These are phyloP conservation scores for Neurospora hispaniola DNA, from an alignment of 495 filamentous ascomycete species.

Conservation along the genomic window DNA sequence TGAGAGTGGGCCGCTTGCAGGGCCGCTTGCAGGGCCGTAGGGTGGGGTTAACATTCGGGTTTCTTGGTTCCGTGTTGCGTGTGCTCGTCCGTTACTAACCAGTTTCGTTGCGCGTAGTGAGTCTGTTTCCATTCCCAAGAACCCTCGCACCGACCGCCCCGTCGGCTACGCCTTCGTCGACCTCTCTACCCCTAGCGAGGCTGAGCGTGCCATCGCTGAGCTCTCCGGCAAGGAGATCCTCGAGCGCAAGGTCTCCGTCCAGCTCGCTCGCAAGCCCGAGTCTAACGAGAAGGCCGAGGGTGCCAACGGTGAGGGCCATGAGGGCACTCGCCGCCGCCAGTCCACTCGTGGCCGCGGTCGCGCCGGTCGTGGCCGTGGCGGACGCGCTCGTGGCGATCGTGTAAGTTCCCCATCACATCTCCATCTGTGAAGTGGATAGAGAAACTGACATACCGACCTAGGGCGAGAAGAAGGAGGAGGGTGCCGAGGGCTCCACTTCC, in stretches of 20 bases:
- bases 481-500: conserved; percentile 37
- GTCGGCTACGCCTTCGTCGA: conserved; percentile 99
- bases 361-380: conserved; percentile 60
- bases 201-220: conserved; percentile 84
- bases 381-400: conserved; percentile 67
- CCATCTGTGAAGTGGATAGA: neutral
- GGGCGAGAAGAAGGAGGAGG: conserved; percentile 41
- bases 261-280: conserved; percentile 96
- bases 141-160: conserved; percentile 94
- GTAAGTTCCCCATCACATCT: conserved; percentile 16
- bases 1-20: neutral
- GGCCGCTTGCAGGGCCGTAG: neutral
- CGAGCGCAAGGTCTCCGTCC: conserved; percentile 96
- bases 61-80: neutral
- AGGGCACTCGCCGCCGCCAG: conserved; percentile 68
- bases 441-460: conserved; percentile 13
- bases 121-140: conserved; percentile 95
- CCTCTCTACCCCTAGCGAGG: conserved; percentile 85
- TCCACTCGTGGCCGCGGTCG: conserved; percentile 60
- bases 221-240: conserved; percentile 95
- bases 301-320: conserved; percentile 54
- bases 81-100: conserved; percentile 14
- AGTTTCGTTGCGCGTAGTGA: conserved; percentile 48
- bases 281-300: conserved; percentile 65
- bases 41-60: neutral